Conservation (phyloP, 2,329 filamentous ascomycete species). For the Aureobasidium sp. region DNA sequence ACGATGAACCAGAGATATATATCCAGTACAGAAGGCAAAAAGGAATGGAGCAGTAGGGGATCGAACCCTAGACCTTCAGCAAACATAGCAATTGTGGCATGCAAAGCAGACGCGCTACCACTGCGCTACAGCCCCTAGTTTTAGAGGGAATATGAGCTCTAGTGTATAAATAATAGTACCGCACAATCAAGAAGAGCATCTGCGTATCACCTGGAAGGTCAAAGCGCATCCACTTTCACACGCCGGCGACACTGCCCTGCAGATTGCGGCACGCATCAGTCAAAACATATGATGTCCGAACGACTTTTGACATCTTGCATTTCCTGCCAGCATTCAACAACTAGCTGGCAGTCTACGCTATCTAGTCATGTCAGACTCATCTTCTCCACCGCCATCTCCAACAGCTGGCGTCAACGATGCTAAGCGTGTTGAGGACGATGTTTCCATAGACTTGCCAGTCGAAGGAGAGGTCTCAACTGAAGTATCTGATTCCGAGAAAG, state of each 20-base stretch:
- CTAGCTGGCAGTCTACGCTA: neutral
- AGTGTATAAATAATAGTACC: no score
- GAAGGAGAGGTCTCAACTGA: neutral
- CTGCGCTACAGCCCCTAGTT: no score
- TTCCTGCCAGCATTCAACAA: neutral
- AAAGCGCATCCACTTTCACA: neutral
- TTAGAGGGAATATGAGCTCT: no score
- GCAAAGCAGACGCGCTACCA: no score
- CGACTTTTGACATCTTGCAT: neutral
- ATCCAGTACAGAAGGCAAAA: no score
- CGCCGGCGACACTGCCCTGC: neutral
- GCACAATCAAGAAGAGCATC: no score
- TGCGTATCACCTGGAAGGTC: neutral
- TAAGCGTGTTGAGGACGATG: conserved; percentile 13
- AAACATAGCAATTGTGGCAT: no score
- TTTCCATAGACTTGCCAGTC: neutral
- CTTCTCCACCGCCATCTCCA: neutral
- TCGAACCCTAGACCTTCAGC: no score
- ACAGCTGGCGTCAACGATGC: neutral
- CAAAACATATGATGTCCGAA: neutral
- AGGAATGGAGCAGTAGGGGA: no score
- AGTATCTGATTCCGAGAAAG: neutral
- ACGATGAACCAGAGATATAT: no score
- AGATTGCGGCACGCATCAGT: neutral
- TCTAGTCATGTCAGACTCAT: neutral